Conservation (phyloP, 2,329 filamentous ascomycete genomes). For the Domatiomyces catenatus region DNA sequence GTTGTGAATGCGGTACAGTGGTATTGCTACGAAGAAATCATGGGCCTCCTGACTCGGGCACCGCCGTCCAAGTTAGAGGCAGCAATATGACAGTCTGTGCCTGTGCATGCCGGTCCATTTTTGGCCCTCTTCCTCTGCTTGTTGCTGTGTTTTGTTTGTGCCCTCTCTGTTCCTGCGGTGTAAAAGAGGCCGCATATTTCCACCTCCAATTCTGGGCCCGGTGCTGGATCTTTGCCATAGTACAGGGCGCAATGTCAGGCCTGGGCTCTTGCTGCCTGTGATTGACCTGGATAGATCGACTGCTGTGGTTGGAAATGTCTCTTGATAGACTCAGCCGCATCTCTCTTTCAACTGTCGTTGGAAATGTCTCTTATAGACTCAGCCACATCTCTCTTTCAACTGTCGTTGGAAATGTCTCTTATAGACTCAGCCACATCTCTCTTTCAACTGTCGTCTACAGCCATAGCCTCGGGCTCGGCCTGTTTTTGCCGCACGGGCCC, state of each 20-base stretch:
- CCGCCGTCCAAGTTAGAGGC: neutral
- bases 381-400: no score
- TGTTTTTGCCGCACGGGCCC: conserved; percentile 21
- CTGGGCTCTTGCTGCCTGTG: no score
- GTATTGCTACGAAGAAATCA: conserved; percentile 81
- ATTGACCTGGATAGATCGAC: neutral
- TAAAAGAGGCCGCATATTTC: neutral
- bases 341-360: no score
- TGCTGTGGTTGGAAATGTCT: no score
- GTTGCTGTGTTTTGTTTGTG: neutral
- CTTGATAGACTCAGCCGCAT: no score
- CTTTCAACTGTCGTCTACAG: conserved; percentile 10
- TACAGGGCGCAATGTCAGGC: neutral
- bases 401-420: no score
- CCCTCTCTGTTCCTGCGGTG: neutral
- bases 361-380: no score
- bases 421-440: neutral
- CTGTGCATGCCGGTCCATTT: neutral
- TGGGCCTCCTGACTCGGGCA: conserved; percentile 30
- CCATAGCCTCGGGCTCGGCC: conserved; percentile 1
- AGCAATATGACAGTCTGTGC: neutral
- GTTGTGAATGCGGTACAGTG: conserved; percentile 89
- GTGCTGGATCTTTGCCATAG: neutral
- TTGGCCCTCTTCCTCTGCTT: neutral
- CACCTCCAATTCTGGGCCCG: neutral